phyloP scores from a whole-genome alignment of 176 grass and related monocot species.

The Cenchrus fungigraminus region DNA sequence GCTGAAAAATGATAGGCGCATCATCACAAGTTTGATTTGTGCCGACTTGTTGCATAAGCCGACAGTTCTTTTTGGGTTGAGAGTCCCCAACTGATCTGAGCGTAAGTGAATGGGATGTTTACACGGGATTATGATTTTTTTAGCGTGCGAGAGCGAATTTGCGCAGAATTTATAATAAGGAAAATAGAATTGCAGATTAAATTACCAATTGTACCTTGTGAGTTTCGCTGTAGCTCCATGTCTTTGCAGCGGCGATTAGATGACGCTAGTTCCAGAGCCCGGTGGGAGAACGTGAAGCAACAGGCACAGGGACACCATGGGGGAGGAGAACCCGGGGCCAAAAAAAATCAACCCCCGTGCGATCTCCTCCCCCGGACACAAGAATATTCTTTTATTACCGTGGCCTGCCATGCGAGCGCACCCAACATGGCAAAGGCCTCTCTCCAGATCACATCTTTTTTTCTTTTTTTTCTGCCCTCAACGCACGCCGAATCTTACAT shows the following conservation, averaged over 20 bases:
- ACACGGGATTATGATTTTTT: too few species aligned
- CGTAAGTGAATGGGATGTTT: too few species aligned
- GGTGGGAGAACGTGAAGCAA: not conserved
- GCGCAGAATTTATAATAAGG: too few species aligned
- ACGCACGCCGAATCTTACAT: constrained; percentile 39
- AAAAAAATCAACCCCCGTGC: constrained; percentile 46
- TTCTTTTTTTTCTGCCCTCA: not conserved
- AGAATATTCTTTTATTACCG: constrained; percentile 38
- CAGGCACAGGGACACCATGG: not conserved
- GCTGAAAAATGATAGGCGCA: too few species aligned
- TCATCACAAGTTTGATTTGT: too few species aligned
- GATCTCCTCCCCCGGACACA: constrained; percentile 59
- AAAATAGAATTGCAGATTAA: not conserved
- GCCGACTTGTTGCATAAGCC: too few species aligned
- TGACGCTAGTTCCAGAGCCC: too few species aligned
- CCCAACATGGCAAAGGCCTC: constrained; percentile 75
- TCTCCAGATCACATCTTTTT: constrained; percentile 30
- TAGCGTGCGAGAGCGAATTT: too few species aligned
- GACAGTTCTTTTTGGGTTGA: too few species aligned
- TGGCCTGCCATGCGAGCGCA: constrained; percentile 83
- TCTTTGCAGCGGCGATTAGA: not conserved
- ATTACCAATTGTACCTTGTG: constrained; percentile 13
- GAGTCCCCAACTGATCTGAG: too few species aligned
- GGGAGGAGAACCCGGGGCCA: constrained; percentile 68
- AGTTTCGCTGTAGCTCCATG: not conserved